Evolutionary conservation across 441 rosid species (phyloP), one percentile per base, ranked within the genome.

Genomic region (Populus tomentosa): DNA sequence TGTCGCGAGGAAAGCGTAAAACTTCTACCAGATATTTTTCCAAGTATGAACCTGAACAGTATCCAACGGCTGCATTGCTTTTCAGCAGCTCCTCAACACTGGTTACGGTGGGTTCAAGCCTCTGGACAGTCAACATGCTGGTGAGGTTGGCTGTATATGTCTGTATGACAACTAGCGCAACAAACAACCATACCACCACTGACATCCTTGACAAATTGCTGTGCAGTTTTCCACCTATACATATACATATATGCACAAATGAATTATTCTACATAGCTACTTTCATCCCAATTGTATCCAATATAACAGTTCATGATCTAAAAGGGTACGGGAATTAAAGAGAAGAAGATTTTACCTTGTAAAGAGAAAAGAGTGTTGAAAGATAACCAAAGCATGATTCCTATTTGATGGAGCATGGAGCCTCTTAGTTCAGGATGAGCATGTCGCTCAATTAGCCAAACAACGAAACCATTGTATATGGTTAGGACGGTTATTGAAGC

Each of bases 191-290:
- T 1, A 77, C 78, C 59, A 79, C 79, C 78, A 85, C 66, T 67
- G 79, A 32, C 79, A 83, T 77, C 36, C 86, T 69, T 1, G 88
- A 79, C 36, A 81, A 26, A 75, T 85, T 85, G 72, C 88, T 85
- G 3, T 75, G 79, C 18, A 85, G 28, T 62, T 50, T 81, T 38
- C 32, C 65, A 0, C 85, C 85, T 85, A 67, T 18, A 38, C 42
- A 38, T 10, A 38, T 10, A 38, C 11, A 38, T 10, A 42, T 42
- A 36, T 36, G 38, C 11, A 67, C 6, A n/a, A 38, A 46, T 1
- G 7, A 36, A 36, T 36, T 7, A 36, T 36, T 36, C 9, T 36
- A 36, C 9, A 36, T 13, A 42, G 16, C 16, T 11, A 42, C 50
- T 42, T 38, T 42, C 53, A 13, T 42, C 16, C 50, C 50, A 11